Conservation (phyloP, 192 early-diverging fungal genomes). For the Coemansia sp. region DNA sequence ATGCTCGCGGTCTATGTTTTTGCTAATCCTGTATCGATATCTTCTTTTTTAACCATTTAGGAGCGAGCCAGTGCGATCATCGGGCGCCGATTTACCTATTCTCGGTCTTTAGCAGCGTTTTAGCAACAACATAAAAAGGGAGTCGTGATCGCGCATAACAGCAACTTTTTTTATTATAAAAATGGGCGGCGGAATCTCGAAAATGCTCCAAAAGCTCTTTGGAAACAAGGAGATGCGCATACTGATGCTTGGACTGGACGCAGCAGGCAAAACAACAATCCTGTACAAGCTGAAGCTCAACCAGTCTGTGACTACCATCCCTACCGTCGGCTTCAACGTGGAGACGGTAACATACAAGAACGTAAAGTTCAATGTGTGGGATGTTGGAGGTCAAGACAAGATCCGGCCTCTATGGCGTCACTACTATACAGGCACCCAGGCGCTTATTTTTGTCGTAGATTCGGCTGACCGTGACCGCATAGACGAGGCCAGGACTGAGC, state of each 20-base stretch:
- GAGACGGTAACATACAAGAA: conserved; percentile 88
- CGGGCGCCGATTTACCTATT: not conserved
- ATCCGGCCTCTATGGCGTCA: conserved; percentile 87
- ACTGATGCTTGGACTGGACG: conserved; percentile 62
- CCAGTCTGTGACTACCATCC: conserved; percentile 59
- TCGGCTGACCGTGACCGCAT: conserved; percentile 86
- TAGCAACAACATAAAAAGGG: not conserved
- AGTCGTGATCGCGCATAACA: not conserved
- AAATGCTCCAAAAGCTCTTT: conserved; percentile 58
- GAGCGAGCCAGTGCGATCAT: not conserved
- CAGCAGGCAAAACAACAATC: conserved; percentile 60
- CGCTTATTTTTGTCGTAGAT: conserved; percentile 87
- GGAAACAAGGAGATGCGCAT: conserved; percentile 63
- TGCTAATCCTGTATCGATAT: conserved; percentile 1
- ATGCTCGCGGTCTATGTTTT: not conserved
- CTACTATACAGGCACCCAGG: conserved; percentile 83
- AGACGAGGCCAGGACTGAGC: conserved; percentile 80
- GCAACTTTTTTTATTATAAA: not conserved
- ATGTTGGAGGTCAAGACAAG: conserved; percentile 92
- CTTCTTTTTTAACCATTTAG: not conserved
- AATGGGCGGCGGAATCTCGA: conserved; percentile 59
- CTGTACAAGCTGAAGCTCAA: conserved; percentile 64
- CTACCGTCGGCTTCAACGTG: conserved; percentile 77
- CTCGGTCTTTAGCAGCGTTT: conserved; percentile 1
- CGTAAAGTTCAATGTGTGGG: conserved; percentile 80